phyloP scores from a whole-genome alignment of 176 grass and related monocot species.

The Otatea glauca region DNA sequence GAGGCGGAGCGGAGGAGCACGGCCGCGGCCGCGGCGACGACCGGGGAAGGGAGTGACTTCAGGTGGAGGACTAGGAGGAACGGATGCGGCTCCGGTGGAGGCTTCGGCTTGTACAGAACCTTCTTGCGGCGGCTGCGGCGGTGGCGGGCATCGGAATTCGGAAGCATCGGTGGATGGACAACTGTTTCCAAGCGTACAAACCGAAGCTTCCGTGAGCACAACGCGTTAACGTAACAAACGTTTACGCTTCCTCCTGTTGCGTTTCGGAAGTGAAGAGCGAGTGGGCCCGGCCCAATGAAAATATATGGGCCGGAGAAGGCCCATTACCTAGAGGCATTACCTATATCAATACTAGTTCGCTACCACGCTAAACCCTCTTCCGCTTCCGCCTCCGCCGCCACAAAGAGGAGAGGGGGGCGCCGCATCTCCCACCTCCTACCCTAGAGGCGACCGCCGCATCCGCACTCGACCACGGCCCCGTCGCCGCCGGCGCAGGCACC shows the following conservation, averaged over 20 bases:
- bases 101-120: too few relatives aligned
- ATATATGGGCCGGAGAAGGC: not conserved
- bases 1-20: too few relatives aligned
- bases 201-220: too few relatives aligned
- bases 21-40: too few relatives aligned
- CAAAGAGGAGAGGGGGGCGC: not conserved
- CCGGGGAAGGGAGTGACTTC: too few relatives aligned
- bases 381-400: not conserved
- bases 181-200: too few relatives aligned
- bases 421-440: not conserved
- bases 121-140: too few relatives aligned
- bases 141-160: too few relatives aligned
- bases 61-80: too few relatives aligned
- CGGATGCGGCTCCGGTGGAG: too few relatives aligned
- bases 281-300: not conserved
- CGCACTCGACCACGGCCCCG: not conserved
- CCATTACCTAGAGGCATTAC: not conserved
- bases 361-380: not conserved
- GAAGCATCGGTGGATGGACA: too few relatives aligned
- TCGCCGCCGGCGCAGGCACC: not conserved
- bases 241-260: not conserved
- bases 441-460: not conserved
- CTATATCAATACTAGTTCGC: not conserved
- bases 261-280: not conserved
- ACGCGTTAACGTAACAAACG: too few relatives aligned